Conservation (phyloP, 2,329 filamentous ascomycete species). For the Penicillium sp. region DNA sequence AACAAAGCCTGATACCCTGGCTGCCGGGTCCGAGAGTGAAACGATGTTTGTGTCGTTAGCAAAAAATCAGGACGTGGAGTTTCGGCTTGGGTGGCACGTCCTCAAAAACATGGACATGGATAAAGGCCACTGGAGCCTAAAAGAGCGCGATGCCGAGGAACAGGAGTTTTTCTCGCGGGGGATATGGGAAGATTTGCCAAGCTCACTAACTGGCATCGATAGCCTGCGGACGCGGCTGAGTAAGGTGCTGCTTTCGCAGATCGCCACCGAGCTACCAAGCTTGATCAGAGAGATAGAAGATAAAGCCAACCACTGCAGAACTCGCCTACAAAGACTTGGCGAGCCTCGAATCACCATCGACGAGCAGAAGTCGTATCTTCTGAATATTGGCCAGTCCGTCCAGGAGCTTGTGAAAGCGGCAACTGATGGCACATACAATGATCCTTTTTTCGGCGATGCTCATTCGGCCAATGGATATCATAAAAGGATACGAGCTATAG, state of each 20-base stretch:
- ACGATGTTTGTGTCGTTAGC: slow-evolving; percentile 36
- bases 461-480: slow-evolving; percentile 20
- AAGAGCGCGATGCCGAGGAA: slow-evolving; percentile 28
- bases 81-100: slow-evolving; percentile 48
- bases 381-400: slow-evolving; percentile 38
- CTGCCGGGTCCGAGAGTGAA: slow-evolving; percentile 35
- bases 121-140: slow-evolving; percentile 20
- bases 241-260: slow-evolving; percentile 30
- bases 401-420: slow-evolving; percentile 32
- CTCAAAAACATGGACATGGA: slow-evolving; percentile 44
- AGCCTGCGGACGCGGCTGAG: slow-evolving; percentile 30
- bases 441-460: slow-evolving; percentile 29
- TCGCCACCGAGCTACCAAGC: slow-evolving; percentile 30
- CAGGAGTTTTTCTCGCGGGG: slow-evolving; percentile 28
- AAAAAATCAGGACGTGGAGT: slow-evolving; percentile 40
- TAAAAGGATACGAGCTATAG: slow-evolving; percentile 30
- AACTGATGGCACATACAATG: slow-evolving; percentile 31
- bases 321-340: slow-evolving; percentile 23
- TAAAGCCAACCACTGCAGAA: slow-evolving; percentile 33
- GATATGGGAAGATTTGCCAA: slow-evolving; percentile 25
- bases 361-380: slow-evolving; percentile 24
- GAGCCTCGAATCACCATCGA: slow-evolving; percentile 19
- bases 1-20: slow-evolving; percentile 44
- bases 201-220: slow-evolving; percentile 27
- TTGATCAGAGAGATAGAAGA: slow-evolving; percentile 36